These are phyloP conservation scores for Pouteria campechiana DNA, from an alignment of 179 eudicot genomes.

Conservation along the genomic window DNA sequence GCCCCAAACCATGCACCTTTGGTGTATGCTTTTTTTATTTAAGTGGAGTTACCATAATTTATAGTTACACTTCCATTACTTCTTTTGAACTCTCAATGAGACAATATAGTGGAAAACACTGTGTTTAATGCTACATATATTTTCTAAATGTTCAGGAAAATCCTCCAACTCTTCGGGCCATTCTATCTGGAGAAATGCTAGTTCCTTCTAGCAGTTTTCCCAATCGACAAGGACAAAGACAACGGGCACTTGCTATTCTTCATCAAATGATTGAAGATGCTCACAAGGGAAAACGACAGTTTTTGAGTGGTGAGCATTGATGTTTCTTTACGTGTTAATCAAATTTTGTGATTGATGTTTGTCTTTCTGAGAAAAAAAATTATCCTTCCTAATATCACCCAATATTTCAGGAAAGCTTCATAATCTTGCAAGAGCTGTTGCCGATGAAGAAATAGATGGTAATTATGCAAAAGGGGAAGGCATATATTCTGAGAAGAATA, in stretches of 20 bases:
- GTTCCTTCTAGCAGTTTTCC: constrained; percentile 25
- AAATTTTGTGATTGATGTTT: neutral
- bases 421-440: constrained; percentile 93
- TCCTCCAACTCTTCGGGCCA: constrained; percentile 54
- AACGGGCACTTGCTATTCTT: constrained; percentile 86
- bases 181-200: constrained; percentile 60
- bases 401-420: constrained; percentile 80
- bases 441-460: constrained; percentile 77
- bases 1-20: too few species aligned
- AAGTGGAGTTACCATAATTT: too few species aligned
- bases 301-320: constrained; percentile 61
- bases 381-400: constrained; percentile 5
- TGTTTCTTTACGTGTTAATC: neutral
- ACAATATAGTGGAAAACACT: too few species aligned
- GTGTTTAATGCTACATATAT: too few species aligned
- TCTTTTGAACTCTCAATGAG: too few species aligned
- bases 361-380: neutral
- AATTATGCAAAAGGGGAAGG: constrained; percentile 45
- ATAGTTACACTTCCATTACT: too few species aligned
- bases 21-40: too few species aligned
- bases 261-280: constrained; percentile 99
- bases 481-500: constrained; percentile 31
- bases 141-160: constrained; percentile 42
- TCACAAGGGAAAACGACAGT: constrained; percentile 91
- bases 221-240: constrained; percentile 66